phyloP scores from a whole-genome alignment of 495 filamentous ascomycete genomes.

The Tuber calosporum region DNA sequence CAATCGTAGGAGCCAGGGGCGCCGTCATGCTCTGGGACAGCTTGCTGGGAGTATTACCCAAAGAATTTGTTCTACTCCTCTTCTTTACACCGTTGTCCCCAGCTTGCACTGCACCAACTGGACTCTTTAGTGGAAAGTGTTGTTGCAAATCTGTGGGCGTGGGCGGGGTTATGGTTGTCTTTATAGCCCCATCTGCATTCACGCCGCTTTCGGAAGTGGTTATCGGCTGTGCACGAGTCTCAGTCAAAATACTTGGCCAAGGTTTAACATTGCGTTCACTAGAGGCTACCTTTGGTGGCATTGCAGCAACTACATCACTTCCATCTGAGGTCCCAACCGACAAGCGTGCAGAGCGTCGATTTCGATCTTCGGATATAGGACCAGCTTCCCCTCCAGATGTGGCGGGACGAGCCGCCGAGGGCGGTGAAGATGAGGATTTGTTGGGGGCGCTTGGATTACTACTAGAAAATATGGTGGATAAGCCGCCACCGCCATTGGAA shows the following conservation, averaged over 20 bases:
- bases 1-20: slow-evolving; percentile 64
- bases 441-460: slow-evolving; percentile 19
- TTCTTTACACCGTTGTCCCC: slow-evolving; percentile 63
- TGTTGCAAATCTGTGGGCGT: slow-evolving; percentile 45
- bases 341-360: slow-evolving; percentile 28
- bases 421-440: background rate
- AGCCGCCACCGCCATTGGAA: slow-evolving; percentile 6
- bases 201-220: background rate
- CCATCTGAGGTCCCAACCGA: slow-evolving; percentile 39
- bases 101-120: slow-evolving; percentile 39
- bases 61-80: slow-evolving; percentile 54
- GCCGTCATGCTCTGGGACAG: slow-evolving; percentile 71
- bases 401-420: slow-evolving; percentile 29
- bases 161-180: slow-evolving; percentile 37
- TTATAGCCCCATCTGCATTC: slow-evolving; percentile 20
- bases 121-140: slow-evolving; percentile 37
- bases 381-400: slow-evolving; percentile 37
- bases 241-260: background rate
- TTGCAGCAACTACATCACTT: slow-evolving; percentile 25
- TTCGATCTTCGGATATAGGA: slow-evolving; percentile 29
- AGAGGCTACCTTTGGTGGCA: background rate
- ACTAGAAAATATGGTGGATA: slow-evolving; percentile 12
- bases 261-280: background rate
- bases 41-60: slow-evolving; percentile 71
- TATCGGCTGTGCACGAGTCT: slow-evolving; percentile 1